Conservation (phyloP, 2,329 filamentous ascomycete species). For the Botrytis elliptica region DNA sequence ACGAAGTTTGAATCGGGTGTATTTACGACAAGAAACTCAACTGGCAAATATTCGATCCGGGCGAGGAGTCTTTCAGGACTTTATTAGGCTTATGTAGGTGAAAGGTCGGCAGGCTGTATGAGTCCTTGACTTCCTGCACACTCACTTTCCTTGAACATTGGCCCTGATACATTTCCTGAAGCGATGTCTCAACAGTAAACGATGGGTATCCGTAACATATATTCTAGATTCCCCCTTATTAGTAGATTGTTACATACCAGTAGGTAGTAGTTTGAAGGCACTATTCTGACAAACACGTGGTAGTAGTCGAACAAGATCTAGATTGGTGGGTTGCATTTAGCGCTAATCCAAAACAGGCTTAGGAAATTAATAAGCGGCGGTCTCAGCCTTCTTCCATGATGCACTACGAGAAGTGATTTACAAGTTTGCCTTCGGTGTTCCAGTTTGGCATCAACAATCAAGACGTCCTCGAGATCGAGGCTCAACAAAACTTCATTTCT, state of each 20-base stretch:
- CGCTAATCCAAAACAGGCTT: not conserved
- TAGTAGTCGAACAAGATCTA: not conserved
- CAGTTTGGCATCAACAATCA: conserved; percentile 7
- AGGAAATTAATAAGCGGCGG: not conserved
- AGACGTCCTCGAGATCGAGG: conserved; percentile 10
- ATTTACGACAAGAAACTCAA: not conserved
- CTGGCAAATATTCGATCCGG: not conserved
- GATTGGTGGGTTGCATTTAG: not conserved
- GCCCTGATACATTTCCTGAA: not conserved
- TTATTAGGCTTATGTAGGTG: not conserved
- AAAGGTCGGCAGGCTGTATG: not conserved
- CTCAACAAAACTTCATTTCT: not conserved
- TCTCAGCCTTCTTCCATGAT: not conserved
- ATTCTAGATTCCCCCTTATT: not conserved
- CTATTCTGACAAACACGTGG: not conserved
- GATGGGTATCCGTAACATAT: not conserved
- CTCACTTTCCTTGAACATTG: not conserved
- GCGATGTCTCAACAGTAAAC: not conserved
- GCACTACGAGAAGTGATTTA: not conserved
- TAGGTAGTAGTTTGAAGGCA: not conserved
- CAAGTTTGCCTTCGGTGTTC: conserved; percentile 13
- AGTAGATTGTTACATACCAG: not conserved
- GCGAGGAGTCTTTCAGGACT: not conserved
- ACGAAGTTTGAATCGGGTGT: too few relatives aligned
- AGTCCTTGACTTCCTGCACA: not conserved